Evolutionary conservation across 441 rosid genomes (phyloP).

Genomic region (Populus hybrid): DNA sequence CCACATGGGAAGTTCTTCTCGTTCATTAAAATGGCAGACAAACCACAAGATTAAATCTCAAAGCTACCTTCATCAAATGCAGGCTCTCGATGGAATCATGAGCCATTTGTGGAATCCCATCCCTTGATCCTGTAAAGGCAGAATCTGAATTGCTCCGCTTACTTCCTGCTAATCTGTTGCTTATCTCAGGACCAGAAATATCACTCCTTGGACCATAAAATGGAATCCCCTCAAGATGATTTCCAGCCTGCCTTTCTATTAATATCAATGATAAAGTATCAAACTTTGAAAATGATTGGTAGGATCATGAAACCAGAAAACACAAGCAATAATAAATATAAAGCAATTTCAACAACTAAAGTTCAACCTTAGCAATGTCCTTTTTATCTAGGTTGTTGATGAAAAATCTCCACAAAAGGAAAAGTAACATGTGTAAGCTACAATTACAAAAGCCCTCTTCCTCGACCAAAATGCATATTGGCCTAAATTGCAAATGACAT

Average conservation of each 20-base stretch:
- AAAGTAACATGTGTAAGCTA: neutral
- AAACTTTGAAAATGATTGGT: constrained; percentile 18
- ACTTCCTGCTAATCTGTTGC: constrained; percentile 58
- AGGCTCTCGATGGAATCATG: constrained; percentile 65
- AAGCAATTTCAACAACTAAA: neutral
- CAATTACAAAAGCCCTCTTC: neutral
- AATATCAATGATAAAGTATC: constrained; percentile 29
- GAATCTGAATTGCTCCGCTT: constrained; percentile 84
- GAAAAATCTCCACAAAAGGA: neutral
- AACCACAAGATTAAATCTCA: constrained; percentile 15
- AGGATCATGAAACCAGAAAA: constrained; percentile 6
- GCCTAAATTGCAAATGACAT: constrained; percentile 2
- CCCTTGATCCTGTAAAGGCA: constrained; percentile 43
- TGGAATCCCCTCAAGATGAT: constrained; percentile 82
- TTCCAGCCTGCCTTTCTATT: constrained; percentile 60
- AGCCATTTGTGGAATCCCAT: constrained; percentile 34
- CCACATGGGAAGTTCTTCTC: neutral
- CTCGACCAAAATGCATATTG: neutral
- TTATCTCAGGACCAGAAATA: constrained; percentile 57
- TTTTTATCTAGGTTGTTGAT: neutral
- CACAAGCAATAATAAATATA: neutral
- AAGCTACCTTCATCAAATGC: constrained; percentile 75
- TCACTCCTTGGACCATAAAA: constrained; percentile 70
- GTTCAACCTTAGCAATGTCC: constrained; percentile 6
- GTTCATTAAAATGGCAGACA: neutral